Evolutionary conservation across 441 rosid genomes (phyloP).

Genomic region (Geranium incanum): DNA sequence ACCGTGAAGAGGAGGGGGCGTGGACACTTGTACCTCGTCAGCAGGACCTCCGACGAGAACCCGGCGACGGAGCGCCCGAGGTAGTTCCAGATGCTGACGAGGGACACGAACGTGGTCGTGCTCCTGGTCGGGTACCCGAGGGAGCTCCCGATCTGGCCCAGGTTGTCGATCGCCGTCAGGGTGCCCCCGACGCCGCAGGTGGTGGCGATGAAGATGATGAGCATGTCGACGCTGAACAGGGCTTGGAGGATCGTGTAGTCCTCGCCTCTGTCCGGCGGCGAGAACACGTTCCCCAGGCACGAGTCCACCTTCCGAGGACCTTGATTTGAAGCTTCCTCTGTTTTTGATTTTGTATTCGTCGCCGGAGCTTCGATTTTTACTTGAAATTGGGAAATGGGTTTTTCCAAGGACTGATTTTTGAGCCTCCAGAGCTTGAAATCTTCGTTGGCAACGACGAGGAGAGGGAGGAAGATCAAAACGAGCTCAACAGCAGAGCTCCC

Average conservation of each 20-base stretch:
- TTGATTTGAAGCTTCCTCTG: too few relatives aligned
- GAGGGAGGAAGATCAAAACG: conserved; percentile 22
- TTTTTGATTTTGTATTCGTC: too few relatives aligned
- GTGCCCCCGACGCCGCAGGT: conserved; percentile 65
- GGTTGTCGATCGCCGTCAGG: conserved; percentile 35
- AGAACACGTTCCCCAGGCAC: conserved; percentile 49
- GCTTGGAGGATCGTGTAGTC: conserved; percentile 76
- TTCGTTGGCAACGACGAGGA: conserved; percentile 20
- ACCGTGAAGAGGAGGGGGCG: conserved; percentile 46
- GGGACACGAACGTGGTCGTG: too few relatives aligned
- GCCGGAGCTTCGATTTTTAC: too few relatives aligned
- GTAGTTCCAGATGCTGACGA: too few relatives aligned
- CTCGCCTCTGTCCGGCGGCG: conserved; percentile 60
- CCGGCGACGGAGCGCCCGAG: too few relatives aligned
- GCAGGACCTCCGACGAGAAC: too few relatives aligned
- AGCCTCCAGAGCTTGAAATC: conserved; percentile 18
- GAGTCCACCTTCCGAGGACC: conserved; percentile 22
- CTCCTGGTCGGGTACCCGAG: too few relatives aligned
- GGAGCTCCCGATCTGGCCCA: too few relatives aligned
- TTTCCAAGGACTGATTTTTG: not conserved
- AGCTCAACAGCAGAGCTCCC: conserved; percentile 19
- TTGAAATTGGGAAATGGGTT: too few relatives aligned
- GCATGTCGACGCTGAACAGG: conserved; percentile 65
- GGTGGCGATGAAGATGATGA: conserved; percentile 51
- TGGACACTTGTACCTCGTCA: conserved; percentile 43